Conservation (phyloP, 345 rosid species). For the Erodium maritimum region DNA sequence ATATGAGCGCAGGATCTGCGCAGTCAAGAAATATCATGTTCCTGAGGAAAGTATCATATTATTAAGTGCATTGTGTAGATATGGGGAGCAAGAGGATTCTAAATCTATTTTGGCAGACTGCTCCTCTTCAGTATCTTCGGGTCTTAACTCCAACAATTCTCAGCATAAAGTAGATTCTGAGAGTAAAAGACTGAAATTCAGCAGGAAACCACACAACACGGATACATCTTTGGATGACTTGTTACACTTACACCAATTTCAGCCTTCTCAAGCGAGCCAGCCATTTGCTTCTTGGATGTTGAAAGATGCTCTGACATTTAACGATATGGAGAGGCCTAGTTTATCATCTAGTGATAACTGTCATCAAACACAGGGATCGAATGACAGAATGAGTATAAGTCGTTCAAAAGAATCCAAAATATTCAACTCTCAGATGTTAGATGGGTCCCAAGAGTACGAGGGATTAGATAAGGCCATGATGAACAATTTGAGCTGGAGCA, state of each 20-base stretch:
- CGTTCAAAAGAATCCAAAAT: constrained; percentile 14
- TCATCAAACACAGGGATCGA: constrained; percentile 25
- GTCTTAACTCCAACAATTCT: constrained; percentile 46
- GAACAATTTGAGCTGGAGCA: constrained; percentile 19
- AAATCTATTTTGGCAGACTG: constrained; percentile 83
- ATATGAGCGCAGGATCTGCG: constrained; percentile 37
- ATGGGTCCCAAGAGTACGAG: constrained; percentile 15
- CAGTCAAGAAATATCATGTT: constrained; percentile 39
- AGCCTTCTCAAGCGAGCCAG: constrained; percentile 24
- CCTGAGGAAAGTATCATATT: constrained; percentile 63
- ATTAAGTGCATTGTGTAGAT: constrained; percentile 54
- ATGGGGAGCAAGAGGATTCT: constrained; percentile 84
- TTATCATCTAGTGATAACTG: constrained; percentile 23
- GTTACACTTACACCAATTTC: constrained; percentile 26
- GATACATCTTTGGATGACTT: constrained; percentile 27
- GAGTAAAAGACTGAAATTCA: constrained; percentile 26
- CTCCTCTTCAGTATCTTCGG: constrained; percentile 81
- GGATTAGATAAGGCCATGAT: constrained; percentile 18
- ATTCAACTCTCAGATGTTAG: constrained; percentile 12
- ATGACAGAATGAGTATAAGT: constrained; percentile 17
- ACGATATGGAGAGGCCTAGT: constrained; percentile 28
- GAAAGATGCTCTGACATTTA: constrained; percentile 1
- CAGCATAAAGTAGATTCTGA: constrained; percentile 28
- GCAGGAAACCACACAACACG: constrained; percentile 17
- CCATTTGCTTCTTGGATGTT: constrained; percentile 23